Base-by-base conservation (phyloP, 2,329 filamentous ascomycete species). In the Verticillium nubilum region DNA sequence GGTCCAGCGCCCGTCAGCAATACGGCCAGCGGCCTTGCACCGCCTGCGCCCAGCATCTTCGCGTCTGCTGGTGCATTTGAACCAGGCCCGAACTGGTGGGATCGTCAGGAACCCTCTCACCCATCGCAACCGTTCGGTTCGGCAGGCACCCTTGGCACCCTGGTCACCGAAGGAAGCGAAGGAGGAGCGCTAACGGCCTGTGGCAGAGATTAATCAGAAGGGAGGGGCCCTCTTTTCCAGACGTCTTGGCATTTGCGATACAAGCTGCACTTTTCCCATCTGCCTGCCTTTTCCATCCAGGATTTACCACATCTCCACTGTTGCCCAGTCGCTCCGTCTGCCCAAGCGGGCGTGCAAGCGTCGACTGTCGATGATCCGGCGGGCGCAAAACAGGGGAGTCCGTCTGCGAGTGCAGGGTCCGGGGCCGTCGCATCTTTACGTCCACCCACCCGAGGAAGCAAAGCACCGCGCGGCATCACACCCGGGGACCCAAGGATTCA, bases 61-160 rank as follows among this genome's bases (percentile, higher is more conserved):
- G 33, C 33, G 17, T 50, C 42, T n/a, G 19, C 15, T 28, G 13
- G 31, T 56, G 54, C 54, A 56, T 56, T 23, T 6, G 27, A 15
- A 33, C 35, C 56, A 50, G 25, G 25, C 35, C 55, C 25, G 25
- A 29, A 25, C 25, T 17, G 55, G 33, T 29, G 55, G 15, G 56
- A 57, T 57, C 56, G 56, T 50, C 56, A 57, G 56, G 56, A 50
- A 57, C 56, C 29, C 19, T 23, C 42, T 9, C 26, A n/a, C 35
- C 37, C 56, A 25, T 31, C 15, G 15, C 29, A 25, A 57, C 19
- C 19, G 42, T 50, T 57, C 37, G 56, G n/a, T n/a, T n/a, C n/a
- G n/a, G n/a, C n/a, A n/a, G n/a, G n/a, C n/a, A n/a, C n/a, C n/a
- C n/a, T n/a, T n/a, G n/a, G 27, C 27, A 17, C 42, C 26, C 47